These are phyloP conservation scores for Cymbidium sinense DNA, from an alignment of 106 monocot genomes.

Conservation along the genomic window DNA sequence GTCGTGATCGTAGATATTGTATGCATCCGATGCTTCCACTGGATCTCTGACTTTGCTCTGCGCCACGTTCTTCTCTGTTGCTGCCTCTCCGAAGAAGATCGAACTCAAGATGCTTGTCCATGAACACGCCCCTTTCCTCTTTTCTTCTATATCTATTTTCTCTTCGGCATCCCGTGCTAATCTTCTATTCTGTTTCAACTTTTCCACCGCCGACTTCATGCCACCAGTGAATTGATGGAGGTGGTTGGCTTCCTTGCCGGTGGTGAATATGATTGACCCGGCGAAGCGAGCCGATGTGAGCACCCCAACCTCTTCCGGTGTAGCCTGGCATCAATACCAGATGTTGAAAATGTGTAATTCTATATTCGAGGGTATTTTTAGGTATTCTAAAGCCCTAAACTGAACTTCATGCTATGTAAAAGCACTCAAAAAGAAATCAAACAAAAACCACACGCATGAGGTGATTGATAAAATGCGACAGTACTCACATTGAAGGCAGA, in stretches of 20 bases:
- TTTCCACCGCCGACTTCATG: background rate
- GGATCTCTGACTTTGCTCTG: background rate
- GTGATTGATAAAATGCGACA: background rate
- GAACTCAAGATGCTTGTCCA: constrained; percentile 33
- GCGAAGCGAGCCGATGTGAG: constrained; percentile 15
- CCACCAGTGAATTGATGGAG: background rate
- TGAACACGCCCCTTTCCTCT: constrained; percentile 18
- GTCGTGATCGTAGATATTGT: constrained; percentile 55
- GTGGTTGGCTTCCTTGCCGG: constrained; percentile 17
- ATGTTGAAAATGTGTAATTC: background rate
- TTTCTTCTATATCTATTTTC: no score
- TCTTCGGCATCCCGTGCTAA: background rate
- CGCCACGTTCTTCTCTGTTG: background rate
- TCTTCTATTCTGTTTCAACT: background rate
- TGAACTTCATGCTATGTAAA: no score
- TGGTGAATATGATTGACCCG: constrained; percentile 54
- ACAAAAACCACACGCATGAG: no score
- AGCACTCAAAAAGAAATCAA: no score
- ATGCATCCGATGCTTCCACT: constrained; percentile 42
- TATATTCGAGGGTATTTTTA: no score
- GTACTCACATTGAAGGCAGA: constrained; percentile 67
- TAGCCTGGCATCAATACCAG: constrained; percentile 28
- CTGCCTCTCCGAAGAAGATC: constrained; percentile 21
- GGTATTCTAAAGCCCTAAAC: no score
- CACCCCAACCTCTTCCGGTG: constrained; percentile 29